Conservation (phyloP, 2,329 filamentous ascomycete genomes). For the Exophiala calicioides region DNA sequence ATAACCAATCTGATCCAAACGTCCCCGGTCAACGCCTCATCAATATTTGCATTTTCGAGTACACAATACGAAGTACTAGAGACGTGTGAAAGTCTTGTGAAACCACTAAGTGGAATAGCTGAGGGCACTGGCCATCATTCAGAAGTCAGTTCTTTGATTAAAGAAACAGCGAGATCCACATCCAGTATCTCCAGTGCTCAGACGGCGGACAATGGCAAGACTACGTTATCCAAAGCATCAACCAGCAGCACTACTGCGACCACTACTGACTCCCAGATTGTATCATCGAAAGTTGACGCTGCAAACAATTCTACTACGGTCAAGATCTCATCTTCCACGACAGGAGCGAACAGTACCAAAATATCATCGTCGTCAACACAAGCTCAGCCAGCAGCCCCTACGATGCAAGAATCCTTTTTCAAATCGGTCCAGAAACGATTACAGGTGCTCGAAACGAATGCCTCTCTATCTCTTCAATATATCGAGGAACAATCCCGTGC, state of each 20-base stretch:
- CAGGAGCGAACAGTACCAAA: constrained; percentile 23
- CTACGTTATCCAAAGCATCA: background rate
- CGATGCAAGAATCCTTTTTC: constrained; percentile 96
- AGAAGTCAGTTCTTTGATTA: background rate
- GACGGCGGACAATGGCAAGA: background rate
- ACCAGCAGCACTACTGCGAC: background rate
- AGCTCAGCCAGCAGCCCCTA: constrained; percentile 64
- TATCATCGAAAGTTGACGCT: constrained; percentile 11
- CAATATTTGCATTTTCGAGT: background rate
- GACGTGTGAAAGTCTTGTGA: background rate
- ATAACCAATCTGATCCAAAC: constrained; percentile 4
- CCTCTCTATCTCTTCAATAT: constrained; percentile 88
- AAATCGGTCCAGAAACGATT: constrained; percentile 93
- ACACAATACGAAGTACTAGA: background rate
- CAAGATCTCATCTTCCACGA: constrained; percentile 11
- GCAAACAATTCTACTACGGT: constrained; percentile 3
- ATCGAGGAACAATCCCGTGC: constrained; percentile 95
- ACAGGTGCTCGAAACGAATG: constrained; percentile 86
- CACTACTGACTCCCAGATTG: background rate
- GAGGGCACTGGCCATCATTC: background rate
- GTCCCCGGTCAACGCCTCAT: constrained; percentile 10
- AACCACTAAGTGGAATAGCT: background rate
- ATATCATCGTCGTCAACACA: constrained; percentile 46
- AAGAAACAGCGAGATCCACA: constrained; percentile 3
- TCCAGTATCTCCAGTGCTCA: background rate